Conservation (phyloP, 495 filamentous ascomycete genomes). For the Penicillium cataractarum region DNA sequence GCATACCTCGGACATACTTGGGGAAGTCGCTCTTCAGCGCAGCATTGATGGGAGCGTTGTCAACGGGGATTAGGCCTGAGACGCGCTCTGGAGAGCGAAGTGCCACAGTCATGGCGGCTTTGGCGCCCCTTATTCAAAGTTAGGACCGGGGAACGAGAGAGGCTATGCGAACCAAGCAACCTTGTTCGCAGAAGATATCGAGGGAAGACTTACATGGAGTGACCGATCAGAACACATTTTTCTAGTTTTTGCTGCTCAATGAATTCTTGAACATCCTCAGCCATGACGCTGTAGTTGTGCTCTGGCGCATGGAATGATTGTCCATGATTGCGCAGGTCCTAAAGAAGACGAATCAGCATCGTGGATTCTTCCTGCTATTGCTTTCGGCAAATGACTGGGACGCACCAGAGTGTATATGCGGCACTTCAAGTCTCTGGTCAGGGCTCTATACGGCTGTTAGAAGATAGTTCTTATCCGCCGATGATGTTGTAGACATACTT, state of each 20-base stretch:
- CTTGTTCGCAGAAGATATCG: background rate
- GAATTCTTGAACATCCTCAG: slow-evolving; percentile 83
- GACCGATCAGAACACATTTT: slow-evolving; percentile 79
- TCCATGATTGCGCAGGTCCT: slow-evolving; percentile 97
- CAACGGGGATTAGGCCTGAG: slow-evolving; percentile 75
- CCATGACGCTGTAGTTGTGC: slow-evolving; percentile 87
- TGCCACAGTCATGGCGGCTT: slow-evolving; percentile 88
- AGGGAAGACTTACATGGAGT: slow-evolving; percentile 75
- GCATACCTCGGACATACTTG: slow-evolving; percentile 85
- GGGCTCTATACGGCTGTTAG: slow-evolving; percentile 55
- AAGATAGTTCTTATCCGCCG: background rate
- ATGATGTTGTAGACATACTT: slow-evolving; percentile 64
- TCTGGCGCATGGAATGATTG: slow-evolving; percentile 75
- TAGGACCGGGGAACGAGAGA: slow-evolving; percentile 1
- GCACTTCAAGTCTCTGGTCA: slow-evolving; percentile 80
- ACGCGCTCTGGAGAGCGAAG: slow-evolving; percentile 68
- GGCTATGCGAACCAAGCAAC: too few species aligned
- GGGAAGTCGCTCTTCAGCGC: slow-evolving; percentile 72
- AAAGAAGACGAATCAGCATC: slow-evolving; percentile 1
- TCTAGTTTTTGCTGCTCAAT: slow-evolving; percentile 72
- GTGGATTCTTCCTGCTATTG: background rate
- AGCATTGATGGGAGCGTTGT: slow-evolving; percentile 90
- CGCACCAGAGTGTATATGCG: slow-evolving; percentile 82
- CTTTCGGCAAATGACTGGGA: slow-evolving; percentile 8
- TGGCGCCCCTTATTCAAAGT: slow-evolving; percentile 73